These are phyloP conservation scores for Alternaria solani DNA, from an alignment of 2,329 filamentous ascomycete genomes.

Conservation along the genomic window DNA sequence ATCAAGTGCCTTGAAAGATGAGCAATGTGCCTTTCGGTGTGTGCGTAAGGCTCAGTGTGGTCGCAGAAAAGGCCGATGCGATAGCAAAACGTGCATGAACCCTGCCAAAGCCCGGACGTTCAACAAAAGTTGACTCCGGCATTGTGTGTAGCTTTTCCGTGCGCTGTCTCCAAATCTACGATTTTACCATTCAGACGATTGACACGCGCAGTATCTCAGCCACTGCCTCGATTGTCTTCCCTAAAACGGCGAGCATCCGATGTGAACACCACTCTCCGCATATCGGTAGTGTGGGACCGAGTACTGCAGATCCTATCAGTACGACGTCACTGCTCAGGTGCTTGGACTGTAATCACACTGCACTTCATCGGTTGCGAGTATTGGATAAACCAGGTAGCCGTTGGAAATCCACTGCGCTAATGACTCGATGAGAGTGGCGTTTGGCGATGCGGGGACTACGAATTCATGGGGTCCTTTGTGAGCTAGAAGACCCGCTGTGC, in stretches of 20 bases:
- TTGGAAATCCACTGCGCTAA: background rate
- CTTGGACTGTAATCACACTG: background rate
- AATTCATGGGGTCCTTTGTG: background rate
- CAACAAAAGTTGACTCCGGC: background rate
- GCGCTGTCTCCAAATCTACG: background rate
- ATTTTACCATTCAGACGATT: background rate
- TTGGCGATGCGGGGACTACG: background rate
- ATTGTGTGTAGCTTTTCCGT: background rate
- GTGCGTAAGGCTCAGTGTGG: slow-evolving; percentile 15
- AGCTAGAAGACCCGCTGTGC: background rate
- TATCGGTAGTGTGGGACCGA: background rate
- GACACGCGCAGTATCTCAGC: background rate
- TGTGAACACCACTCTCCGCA: background rate
- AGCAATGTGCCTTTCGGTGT: background rate
- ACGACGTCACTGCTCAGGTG: background rate
- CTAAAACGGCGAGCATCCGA: background rate
- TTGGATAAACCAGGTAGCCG: background rate
- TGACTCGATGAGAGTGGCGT: background rate
- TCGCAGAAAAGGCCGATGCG: slow-evolving; percentile 14
- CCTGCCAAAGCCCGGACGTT: background rate
- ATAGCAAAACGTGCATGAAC: background rate
- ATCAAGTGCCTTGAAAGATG: background rate
- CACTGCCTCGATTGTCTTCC: background rate
- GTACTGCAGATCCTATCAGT: background rate
- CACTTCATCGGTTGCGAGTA: background rate